Conservation (phyloP, 2,329 filamentous ascomycete species). For the Claviceps paspali region DNA sequence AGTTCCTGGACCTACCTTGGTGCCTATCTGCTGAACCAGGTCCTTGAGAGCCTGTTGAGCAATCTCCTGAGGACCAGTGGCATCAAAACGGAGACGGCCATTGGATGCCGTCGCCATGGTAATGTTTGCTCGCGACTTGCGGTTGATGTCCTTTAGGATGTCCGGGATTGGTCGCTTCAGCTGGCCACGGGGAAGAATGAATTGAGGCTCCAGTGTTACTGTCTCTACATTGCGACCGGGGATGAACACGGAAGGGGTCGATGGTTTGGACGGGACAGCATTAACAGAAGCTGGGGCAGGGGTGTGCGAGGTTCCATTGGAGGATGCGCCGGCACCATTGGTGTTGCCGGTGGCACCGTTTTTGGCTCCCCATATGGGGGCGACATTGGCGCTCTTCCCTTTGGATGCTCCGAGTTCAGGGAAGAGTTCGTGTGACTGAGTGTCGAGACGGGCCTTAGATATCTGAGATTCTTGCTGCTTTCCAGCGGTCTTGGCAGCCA, state of each 20-base stretch:
- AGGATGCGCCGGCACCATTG: conserved; percentile 38
- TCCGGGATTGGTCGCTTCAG: conserved; percentile 76
- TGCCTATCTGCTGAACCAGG: conserved; percentile 73
- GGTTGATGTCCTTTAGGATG: conserved; percentile 82
- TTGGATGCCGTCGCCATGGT: conserved; percentile 59
- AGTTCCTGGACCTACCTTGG: conserved; percentile 46
- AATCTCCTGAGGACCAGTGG: conserved; percentile 66
- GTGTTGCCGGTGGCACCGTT: conserved; percentile 34
- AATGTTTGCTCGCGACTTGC: conserved; percentile 74
- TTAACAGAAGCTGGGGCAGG: conserved; percentile 49
- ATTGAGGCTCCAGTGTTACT: conserved; percentile 56
- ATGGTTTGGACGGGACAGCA: conserved; percentile 23
- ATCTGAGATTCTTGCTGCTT: conserved; percentile 48
- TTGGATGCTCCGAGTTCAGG: conserved; percentile 66
- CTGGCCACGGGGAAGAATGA: conserved; percentile 61
- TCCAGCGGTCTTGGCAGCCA: conserved; percentile 48
- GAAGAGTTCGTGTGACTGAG: conserved; percentile 80
- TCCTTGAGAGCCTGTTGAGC: conserved; percentile 83
- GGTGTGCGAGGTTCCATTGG: conserved; percentile 41
- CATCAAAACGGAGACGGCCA: conserved; percentile 67
- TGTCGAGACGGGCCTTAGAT: conserved; percentile 46
- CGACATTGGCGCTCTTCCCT: conserved; percentile 50
- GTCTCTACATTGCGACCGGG: conserved; percentile 72
- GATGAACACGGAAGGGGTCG: conserved; percentile 45
- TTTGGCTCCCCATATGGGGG: conserved; percentile 66